Evolutionary conservation across 176 grass and related monocot species (phyloP).

Genomic region (Triticum dicoccoides): DNA sequence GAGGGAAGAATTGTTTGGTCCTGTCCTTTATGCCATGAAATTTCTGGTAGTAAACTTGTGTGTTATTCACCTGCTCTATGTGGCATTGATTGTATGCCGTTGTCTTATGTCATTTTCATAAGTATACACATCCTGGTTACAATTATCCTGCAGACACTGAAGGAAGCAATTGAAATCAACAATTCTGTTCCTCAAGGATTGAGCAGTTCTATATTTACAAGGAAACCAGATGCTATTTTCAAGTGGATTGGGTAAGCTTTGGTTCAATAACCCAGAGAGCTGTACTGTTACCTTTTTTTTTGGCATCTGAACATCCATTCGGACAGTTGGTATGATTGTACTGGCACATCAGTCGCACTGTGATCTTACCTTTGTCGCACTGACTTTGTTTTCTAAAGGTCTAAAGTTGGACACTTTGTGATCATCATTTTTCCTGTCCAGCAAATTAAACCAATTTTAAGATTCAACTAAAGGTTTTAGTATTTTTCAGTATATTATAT

Average conservation of each 20-base stretch:
- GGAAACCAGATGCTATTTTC: constrained; percentile 82
- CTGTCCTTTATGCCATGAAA: constrained; percentile 98
- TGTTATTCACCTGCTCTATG: constrained; percentile 7
- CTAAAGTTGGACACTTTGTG: not conserved
- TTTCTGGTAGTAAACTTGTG: constrained; percentile 56
- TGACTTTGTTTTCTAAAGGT: not conserved
- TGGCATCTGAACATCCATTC: not conserved
- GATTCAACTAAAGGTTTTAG: not conserved
- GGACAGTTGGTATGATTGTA: not conserved
- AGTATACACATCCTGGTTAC: not conserved
- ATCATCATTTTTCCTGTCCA: not conserved
- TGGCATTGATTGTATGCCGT: not conserved
- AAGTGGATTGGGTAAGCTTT: constrained; percentile 95
- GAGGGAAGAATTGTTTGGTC: constrained; percentile 94
- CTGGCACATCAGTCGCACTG: not conserved
- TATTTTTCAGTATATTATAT: not conserved
- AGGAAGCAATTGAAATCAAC: constrained; percentile 96
- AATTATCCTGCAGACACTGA: constrained; percentile 54
- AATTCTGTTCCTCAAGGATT: constrained; percentile 96
- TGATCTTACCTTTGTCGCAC: constrained; percentile 7
- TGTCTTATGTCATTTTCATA: not conserved
- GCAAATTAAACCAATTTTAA: not conserved
- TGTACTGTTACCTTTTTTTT: not conserved
- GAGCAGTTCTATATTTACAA: constrained; percentile 98
- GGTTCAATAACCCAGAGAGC: not conserved